phyloP scores from a whole-genome alignment of 139 green algal genomes.

The Chlamydomonas schloesseri region DNA sequence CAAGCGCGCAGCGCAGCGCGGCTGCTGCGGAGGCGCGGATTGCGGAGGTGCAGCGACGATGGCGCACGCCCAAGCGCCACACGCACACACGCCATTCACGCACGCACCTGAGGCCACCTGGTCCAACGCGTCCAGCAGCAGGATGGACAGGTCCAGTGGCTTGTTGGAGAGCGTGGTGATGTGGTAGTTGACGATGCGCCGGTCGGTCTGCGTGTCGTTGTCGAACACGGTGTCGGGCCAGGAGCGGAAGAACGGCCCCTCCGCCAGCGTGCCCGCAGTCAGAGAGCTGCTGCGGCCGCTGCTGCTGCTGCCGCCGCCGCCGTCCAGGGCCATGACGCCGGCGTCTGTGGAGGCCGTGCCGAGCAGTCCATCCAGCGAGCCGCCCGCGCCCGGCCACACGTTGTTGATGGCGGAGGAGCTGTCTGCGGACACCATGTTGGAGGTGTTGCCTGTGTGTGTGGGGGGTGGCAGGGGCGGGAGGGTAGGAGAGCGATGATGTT shows the following conservation, averaged over 20 bases:
- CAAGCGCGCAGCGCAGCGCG: too few relatives aligned
- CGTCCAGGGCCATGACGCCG: too few relatives aligned
- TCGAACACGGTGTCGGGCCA: neutral
- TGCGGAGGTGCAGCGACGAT: neutral
- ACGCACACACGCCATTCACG: too few relatives aligned
- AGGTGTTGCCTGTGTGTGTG: conserved; percentile 10
- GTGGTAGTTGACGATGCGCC: neutral
- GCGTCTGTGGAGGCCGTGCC: too few relatives aligned
- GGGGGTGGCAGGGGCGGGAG: too few relatives aligned
- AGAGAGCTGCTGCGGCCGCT: too few relatives aligned
- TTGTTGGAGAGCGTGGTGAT: conserved; percentile 26
- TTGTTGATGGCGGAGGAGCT: neutral
- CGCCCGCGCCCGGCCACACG: too few relatives aligned
- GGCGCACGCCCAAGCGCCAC: too few relatives aligned
- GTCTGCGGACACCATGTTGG: neutral
- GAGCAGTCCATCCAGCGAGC: too few relatives aligned
- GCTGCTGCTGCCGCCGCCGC: too few relatives aligned
- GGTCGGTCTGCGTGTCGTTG: neutral
- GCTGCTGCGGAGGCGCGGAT: too few relatives aligned
- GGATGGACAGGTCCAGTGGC: conserved; percentile 25
- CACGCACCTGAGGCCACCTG: conserved; percentile 14
- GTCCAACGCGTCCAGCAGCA: conserved; percentile 30
- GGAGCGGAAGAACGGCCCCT: neutral
- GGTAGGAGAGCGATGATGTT: too few relatives aligned
- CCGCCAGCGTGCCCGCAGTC: neutral